Percentiles rank a stretch among this genome's conserved stretches.
Evolutionary conservation across 768 basidiomycete genomes (phyloP).

Genomic region (Suillus discolor): DNA sequence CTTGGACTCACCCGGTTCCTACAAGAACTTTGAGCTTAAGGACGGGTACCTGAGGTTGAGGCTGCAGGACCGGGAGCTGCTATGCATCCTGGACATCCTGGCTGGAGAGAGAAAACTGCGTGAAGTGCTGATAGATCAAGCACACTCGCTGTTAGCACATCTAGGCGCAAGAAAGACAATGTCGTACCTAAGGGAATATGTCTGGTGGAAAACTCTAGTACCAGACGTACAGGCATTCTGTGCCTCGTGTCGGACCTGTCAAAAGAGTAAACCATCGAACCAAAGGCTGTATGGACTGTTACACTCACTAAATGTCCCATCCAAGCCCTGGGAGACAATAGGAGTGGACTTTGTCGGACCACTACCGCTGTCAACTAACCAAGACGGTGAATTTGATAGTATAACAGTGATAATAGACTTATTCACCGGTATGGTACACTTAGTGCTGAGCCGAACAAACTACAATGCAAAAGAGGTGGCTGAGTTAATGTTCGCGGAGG

Average conservation of each 20-base stretch:
- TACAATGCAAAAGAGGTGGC: conserved; percentile 39
- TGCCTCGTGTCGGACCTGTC: conserved; percentile 15
- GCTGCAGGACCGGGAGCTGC: too few species aligned
- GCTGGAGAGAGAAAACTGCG: too few species aligned
- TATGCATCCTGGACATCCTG: too few species aligned
- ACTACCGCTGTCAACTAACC: conserved; percentile 19
- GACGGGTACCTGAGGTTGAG: too few species aligned
- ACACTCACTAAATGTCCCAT: conserved; percentile 27
- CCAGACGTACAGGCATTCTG: conserved; percentile 21
- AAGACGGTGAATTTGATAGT: conserved; percentile 23
- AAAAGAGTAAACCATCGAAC: conserved; percentile 7
- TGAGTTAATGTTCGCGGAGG: not conserved
- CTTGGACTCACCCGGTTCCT: too few species aligned
- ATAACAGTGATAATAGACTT: conserved; percentile 27
- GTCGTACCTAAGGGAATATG: conserved; percentile 23
- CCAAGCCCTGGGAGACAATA: conserved; percentile 28
- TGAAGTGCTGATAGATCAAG: too few species aligned
- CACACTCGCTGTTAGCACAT: conserved; percentile 17
- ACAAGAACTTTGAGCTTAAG: too few species aligned
- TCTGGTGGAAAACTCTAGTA: conserved; percentile 29
- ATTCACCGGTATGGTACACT: conserved; percentile 23
- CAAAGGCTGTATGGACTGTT: conserved; percentile 30
- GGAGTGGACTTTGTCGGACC: conserved; percentile 31
- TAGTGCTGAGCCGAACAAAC: conserved; percentile 19
- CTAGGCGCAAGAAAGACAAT: conserved; percentile 24